Evolutionary conservation across 208 protist genomes (phyloP).

Genomic region (Acanthamoeba castellanii): DNA sequence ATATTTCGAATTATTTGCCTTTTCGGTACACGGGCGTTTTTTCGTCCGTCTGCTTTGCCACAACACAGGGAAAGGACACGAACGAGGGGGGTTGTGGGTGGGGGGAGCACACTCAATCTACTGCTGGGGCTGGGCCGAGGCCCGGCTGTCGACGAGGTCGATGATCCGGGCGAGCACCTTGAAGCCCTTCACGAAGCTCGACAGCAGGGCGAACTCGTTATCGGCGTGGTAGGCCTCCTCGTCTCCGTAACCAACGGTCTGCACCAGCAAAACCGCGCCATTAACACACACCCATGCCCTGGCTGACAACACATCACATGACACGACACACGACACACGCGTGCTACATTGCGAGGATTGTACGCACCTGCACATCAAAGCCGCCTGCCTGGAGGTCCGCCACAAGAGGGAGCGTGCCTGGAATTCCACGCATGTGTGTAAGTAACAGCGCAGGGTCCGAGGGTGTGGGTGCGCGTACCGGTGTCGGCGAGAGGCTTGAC

Average conservation of each 20-base stretch:
- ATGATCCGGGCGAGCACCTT: constrained; percentile 23
- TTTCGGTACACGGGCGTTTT: too few species aligned
- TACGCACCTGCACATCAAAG: constrained; percentile 78
- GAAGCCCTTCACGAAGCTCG: constrained; percentile 10
- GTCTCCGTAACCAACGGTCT: constrained; percentile 84
- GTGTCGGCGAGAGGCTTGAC: constrained; percentile 82
- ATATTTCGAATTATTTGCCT: too few species aligned
- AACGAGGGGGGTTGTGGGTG: not conserved
- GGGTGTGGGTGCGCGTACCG: not conserved
- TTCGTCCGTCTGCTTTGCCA: too few species aligned
- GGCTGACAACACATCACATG: not conserved
- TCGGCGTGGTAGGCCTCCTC: constrained; percentile 78
- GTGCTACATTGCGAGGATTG: not conserved
- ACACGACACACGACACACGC: not conserved
- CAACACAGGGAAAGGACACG: too few species aligned
- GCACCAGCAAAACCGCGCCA: not conserved
- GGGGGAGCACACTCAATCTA: not conserved
- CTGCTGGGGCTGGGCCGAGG: not conserved
- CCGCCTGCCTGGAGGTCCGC: constrained; percentile 79
- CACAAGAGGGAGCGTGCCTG: constrained; percentile 24
- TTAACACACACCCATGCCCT: too few species aligned
- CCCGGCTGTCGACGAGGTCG: not conserved
- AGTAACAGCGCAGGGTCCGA: too few species aligned
- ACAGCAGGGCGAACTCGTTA: constrained; percentile 74
- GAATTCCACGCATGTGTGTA: not conserved